A percentile compares a stretch with the other conserved stretches of the same genome.
These are phyloP conservation scores for Trichoderma hamatum DNA, from an alignment of 2,329 filamentous ascomycete genomes.

Conservation along the genomic window DNA sequence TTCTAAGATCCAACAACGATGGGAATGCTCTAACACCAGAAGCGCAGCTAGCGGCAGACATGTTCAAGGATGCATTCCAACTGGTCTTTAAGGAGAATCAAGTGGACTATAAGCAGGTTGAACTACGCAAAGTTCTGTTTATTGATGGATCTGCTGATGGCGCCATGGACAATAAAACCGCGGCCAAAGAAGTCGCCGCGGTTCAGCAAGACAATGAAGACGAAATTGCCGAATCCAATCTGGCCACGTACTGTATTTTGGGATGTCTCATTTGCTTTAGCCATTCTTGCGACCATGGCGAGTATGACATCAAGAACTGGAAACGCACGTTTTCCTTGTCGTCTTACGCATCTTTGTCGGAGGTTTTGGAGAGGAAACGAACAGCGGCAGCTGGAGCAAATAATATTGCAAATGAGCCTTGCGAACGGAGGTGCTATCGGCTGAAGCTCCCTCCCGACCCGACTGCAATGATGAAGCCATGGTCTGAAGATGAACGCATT, in stretches of 20 bases:
- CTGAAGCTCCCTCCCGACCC: constrained; percentile 31
- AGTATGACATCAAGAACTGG: constrained; percentile 57
- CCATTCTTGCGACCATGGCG: constrained; percentile 64
- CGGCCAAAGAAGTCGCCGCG: constrained; percentile 49
- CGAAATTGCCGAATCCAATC: constrained; percentile 49
- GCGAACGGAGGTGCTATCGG: constrained; percentile 49
- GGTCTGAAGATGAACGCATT: constrained; percentile 54
- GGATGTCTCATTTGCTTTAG: constrained; percentile 63
- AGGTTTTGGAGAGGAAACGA: constrained; percentile 38
- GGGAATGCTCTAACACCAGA: constrained; percentile 45
- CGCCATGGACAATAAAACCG: constrained; percentile 57
- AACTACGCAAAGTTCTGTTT: constrained; percentile 55
- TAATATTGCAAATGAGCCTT: constrained; percentile 34
- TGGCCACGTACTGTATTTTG: constrained; percentile 59
- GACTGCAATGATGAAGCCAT: constrained; percentile 37
- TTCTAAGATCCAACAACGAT: constrained; percentile 53
- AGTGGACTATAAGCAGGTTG: constrained; percentile 45
- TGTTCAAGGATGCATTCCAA: constrained; percentile 62
- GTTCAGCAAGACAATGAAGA: constrained; percentile 43
- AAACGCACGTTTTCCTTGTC: constrained; percentile 57
- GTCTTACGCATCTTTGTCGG: constrained; percentile 38
- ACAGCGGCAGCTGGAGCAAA: constrained; percentile 23
- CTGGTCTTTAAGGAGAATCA: constrained; percentile 51
- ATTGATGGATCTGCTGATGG: constrained; percentile 58
- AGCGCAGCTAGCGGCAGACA: constrained; percentile 48